Conservation (phyloP, 495 filamentous ascomycete genomes). For the Aspergillus saccharolyticus region DNA sequence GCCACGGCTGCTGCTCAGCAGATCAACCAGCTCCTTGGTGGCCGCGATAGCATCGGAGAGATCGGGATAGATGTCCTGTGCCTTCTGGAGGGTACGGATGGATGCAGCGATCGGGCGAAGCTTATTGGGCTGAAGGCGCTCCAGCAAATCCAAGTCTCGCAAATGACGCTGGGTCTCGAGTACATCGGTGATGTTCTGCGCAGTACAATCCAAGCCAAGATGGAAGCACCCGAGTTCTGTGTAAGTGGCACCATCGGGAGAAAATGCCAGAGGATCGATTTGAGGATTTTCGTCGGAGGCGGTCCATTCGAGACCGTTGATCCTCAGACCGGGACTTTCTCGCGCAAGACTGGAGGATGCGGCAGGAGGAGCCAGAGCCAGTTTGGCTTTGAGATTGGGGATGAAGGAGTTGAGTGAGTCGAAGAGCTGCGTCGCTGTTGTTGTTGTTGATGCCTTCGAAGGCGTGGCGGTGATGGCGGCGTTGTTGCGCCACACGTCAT, state of each 20-base stretch:
- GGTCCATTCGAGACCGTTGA: slow-evolving; percentile 13
- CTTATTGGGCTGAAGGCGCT: slow-evolving; percentile 9
- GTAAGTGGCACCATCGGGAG: slow-evolving; percentile 11
- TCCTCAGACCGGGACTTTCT: not conserved
- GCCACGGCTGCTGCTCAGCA: slow-evolving; percentile 7
- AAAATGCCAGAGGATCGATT: slow-evolving; percentile 13
- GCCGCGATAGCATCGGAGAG: not conserved
- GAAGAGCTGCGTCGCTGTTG: not conserved
- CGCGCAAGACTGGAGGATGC: not conserved
- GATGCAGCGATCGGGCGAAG: slow-evolving; percentile 6
- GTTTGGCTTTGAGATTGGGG: slow-evolving; percentile 7
- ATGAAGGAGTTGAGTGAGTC: slow-evolving; percentile 9
- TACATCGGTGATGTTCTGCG: slow-evolving; percentile 13
- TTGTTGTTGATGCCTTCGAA: no score
- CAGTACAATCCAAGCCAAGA: slow-evolving; percentile 14
- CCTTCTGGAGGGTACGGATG: slow-evolving; percentile 4
- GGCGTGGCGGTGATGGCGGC: not conserved
- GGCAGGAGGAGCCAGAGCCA: slow-evolving; percentile 10
- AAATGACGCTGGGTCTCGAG: slow-evolving; percentile 15
- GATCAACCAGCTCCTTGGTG: slow-evolving; percentile 7
- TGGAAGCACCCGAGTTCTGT: slow-evolving; percentile 18
- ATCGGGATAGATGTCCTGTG: not conserved
- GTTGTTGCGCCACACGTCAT: slow-evolving; percentile 13
- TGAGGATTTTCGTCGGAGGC: slow-evolving; percentile 4
- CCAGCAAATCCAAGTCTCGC: slow-evolving; percentile 12